Base-by-base conservation (phyloP, 1,284 basidiomycete species). In the Puccinia horiana region DNA sequence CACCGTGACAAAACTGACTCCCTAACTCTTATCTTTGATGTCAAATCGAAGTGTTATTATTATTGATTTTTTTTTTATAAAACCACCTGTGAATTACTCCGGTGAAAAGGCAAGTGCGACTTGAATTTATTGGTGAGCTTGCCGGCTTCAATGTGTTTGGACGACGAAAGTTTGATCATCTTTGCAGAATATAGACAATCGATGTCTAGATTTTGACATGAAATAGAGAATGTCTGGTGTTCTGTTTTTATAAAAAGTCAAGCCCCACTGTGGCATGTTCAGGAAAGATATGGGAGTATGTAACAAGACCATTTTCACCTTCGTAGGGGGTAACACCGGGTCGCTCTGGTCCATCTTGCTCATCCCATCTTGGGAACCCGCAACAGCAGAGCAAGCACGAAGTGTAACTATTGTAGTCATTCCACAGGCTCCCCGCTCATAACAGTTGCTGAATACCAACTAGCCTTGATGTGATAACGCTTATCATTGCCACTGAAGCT, bases 311-410 rank as follows among this genome's bases (percentile, higher is more conserved):
- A 54, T 49, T 29, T 73, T 73, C 16, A 73, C 3, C n/a, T 73
- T 73, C n/a, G 42, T 52, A 54, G 23, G 69, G 42, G 49, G 49
- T 54, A 29, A 44, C 49, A 5, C 54, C 52, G n/a, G n/a, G 73
- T 75, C 37, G 47, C 54, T 58, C 18, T 58, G 73, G 73, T 75
- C 5, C 73, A 75, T 75, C 52, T 75, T 75, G 73, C 20, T 75
- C 73, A 49, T 54, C 70, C n/a, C 70, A 23, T 37, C 32, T 54
- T 37, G 18, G 29, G 29, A 54, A 32, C 44, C 12, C 23, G n/a
- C 69, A 42, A 52, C 70, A 44, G 65, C 40, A 69, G 42, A 69
- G 65, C 40, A 37, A 69, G 65, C 40, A 37, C 65, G 20, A 14
- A 47, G 37, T 44, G 37, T 20, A 29, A 67, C 35, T n/a, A 42